Conservation (phyloP, 768 basidiomycete genomes). For the Lactarius sanguifluus region DNA sequence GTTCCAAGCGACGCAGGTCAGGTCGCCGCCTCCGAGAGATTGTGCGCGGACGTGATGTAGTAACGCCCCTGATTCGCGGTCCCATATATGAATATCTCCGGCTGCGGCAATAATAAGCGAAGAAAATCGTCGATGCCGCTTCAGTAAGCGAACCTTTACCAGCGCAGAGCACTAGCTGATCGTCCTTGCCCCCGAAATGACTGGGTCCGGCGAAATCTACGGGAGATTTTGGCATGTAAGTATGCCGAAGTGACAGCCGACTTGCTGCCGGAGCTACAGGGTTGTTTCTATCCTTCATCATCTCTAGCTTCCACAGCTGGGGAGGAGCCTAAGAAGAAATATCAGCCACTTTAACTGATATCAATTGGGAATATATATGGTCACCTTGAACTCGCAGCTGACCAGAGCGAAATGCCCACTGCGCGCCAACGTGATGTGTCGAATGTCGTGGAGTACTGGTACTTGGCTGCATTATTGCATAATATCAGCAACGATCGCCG, state of each 20-base stretch:
- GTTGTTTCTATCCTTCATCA: constrained; percentile 53
- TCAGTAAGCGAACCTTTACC: constrained; percentile 56
- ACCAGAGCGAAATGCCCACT: constrained; percentile 63
- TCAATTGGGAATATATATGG: constrained; percentile 17
- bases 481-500: constrained; percentile 14
- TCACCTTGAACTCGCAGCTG: constrained; percentile 74
- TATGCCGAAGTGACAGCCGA: constrained; percentile 54
- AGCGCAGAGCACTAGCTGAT: constrained; percentile 75
- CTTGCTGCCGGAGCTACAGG: constrained; percentile 34
- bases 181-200: constrained; percentile 78
- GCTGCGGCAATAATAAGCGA: constrained; percentile 41
- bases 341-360: not conserved
- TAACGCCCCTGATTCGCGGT: constrained; percentile 71
- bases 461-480: constrained; percentile 51
- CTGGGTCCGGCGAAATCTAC: constrained; percentile 80
- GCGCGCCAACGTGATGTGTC: constrained; percentile 63
- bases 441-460: constrained; percentile 70
- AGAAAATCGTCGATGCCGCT: constrained; percentile 7
- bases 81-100: constrained; percentile 86
- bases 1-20: constrained; percentile 84
- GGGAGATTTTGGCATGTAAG: constrained; percentile 64
- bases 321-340: constrained; percentile 56
- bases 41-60: constrained; percentile 70
- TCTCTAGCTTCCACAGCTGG: constrained; percentile 72
- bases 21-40: constrained; percentile 57